Evolutionary conservation across 1,284 basidiomycete species (phyloP).

Genomic region (Malassezia japonica): DNA sequence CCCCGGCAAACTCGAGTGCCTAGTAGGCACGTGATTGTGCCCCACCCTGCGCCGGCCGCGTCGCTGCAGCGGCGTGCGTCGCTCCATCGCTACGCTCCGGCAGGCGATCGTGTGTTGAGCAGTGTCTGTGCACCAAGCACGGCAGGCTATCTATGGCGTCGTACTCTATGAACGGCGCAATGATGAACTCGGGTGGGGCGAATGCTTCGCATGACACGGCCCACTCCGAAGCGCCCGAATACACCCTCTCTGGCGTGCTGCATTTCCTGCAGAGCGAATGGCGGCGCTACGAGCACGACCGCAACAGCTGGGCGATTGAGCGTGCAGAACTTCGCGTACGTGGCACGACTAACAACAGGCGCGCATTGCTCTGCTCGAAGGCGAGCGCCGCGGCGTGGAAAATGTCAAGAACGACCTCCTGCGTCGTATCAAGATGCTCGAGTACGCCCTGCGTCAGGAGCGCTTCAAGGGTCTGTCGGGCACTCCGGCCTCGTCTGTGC

Average conservation of each 20-base stretch:
- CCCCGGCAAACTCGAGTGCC: too few relatives aligned
- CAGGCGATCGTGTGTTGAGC: too few relatives aligned
- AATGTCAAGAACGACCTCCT: conserved; percentile 92
- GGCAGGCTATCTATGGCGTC: too few relatives aligned
- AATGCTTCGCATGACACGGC: not conserved
- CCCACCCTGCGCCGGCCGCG: too few relatives aligned
- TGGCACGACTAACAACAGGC: conserved; percentile 57
- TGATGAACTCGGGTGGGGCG: not conserved
- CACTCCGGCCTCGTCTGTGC: not conserved
- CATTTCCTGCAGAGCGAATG: conserved; percentile 98
- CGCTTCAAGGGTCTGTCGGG: not conserved
- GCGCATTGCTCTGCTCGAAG: conserved; percentile 91
- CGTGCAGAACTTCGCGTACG: conserved; percentile 92
- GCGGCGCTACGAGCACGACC: conserved; percentile 79
- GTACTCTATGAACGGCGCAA: conserved; percentile 13
- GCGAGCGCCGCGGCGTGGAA: conserved; percentile 88
- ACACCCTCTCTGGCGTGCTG: conserved; percentile 79
- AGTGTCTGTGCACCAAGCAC: too few relatives aligned
- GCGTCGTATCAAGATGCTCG: conserved; percentile 96
- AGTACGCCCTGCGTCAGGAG: conserved; percentile 71
- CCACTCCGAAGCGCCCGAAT: conserved; percentile 21
- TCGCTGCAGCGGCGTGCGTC: too few relatives aligned
- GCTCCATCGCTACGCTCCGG: too few relatives aligned
- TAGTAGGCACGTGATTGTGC: too few relatives aligned
- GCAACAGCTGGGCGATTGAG: conserved; percentile 99